phyloP scores from a whole-genome alignment of 495 filamentous ascomycete species.

The Melanomma pulvis-pyrius region DNA sequence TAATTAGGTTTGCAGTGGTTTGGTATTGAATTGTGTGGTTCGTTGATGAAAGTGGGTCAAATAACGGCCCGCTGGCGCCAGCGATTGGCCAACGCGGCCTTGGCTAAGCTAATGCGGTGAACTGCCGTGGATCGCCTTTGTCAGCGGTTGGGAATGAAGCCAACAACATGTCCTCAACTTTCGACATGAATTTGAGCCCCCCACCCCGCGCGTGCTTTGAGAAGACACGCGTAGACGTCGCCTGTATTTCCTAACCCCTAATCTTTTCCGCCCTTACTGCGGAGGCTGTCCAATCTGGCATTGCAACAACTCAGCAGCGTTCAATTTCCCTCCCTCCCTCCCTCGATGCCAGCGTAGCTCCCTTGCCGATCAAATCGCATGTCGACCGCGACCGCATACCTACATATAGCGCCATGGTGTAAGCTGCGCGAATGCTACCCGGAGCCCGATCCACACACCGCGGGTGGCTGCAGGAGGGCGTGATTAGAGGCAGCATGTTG shows the following conservation, averaged over 20 bases:
- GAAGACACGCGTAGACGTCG: slow-evolving; percentile 6
- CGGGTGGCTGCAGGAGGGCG: slow-evolving; percentile 32
- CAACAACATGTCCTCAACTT: not conserved
- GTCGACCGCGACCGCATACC: slow-evolving; percentile 17
- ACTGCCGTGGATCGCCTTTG: not conserved
- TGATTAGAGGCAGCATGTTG: slow-evolving; percentile 35
- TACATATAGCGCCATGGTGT: slow-evolving; percentile 22
- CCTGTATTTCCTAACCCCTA: not conserved
- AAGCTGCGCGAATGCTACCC: slow-evolving; percentile 14
- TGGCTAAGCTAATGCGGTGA: not conserved
- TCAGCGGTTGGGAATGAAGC: not conserved
- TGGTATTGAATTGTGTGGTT: no score
- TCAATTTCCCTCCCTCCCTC: not conserved
- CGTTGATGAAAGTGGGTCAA: not conserved
- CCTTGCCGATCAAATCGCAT: slow-evolving; percentile 8
- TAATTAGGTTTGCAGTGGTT: not conserved
- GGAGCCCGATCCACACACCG: slow-evolving; percentile 12
- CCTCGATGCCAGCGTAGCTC: not conserved
- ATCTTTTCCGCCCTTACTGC: not conserved
- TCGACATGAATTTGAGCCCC: not conserved
- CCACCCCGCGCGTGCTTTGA: not conserved
- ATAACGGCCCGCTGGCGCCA: not conserved
- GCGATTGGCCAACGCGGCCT: not conserved
- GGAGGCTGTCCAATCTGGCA: not conserved
- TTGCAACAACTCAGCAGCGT: not conserved